Evolutionary conservation across 2,329 filamentous ascomycete species (phyloP), one percentile per base, ranked within the genome.

Genomic region (Aspergillus brasiliensis): DNA sequence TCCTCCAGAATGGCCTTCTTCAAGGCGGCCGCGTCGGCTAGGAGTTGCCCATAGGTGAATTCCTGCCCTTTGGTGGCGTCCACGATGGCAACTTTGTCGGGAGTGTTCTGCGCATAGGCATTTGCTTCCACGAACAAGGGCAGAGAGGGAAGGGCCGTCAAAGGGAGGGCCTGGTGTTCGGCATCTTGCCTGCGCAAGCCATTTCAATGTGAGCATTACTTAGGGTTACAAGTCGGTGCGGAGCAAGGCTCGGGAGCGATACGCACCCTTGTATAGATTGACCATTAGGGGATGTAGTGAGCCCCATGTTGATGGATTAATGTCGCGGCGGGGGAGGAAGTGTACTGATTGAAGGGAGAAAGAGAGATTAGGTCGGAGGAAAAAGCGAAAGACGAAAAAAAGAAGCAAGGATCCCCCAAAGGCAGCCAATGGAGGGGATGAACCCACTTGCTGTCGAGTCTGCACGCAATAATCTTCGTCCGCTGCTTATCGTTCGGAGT

Each of bases 21-120:
- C 51, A 78, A 62, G 1, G 62, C 62, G 5, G 73, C 73, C 1
- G 73, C 68, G 65, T 80, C 77, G 27, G 72, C 72, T 31, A 80
- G 69, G 5, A 80, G 69, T 57, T 80, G 76, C 19, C 63, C 64
- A 58, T 74, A 79, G 3, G 77, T 79, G 60, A 79, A 80, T 8
- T 69, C 69, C 54, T 78, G 63, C 15, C 69, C 66, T 61, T 77
- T 78, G 25, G 73, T 70, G 17, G 68, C 66, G 60, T 79, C 77
- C 44, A 78, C 68, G 15, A 80, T 65, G 10, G 77, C 78, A 38
- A 77, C 62, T 56, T 78, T 78, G 27, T 66, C 55, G 11, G 72
- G 65, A 53, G 74, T 67, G 28, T 64, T 67, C 38, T 67, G 67
- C 8, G 73, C 75, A 62, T 75, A 70, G 25, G 73, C 70, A 58